Evolutionary conservation across 106 monocot species (phyloP), one percentile per base, ranked within the genome.

Genomic region (Iris macrosiphon): DNA sequence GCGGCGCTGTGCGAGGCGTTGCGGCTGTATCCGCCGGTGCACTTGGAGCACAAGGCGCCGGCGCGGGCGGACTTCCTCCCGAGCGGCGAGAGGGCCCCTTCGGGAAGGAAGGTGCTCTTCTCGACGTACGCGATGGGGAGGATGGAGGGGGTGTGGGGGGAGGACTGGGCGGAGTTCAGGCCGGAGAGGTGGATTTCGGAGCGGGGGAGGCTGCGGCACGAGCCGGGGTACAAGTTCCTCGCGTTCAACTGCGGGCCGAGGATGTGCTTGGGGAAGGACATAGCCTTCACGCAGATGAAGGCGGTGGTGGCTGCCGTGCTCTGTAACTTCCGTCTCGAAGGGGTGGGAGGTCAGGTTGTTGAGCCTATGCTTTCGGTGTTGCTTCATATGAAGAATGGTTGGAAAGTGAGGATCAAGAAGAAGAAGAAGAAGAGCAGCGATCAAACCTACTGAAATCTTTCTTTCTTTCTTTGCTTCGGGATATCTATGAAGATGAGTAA

Each of bases 371-470:
- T 55, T n/a, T 88, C 88, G 37, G 67, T 83, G 12, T 60, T 88
- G 8, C 72, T 88, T 20, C 79, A 79, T 7, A 87, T 89, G 79
- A 79, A 75, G 60, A 63, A 83, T 42, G 88, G 88, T 6, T 23
- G 79, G n/a, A 66, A 35, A 66, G 75, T 67, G 23, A 83, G 53
- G 42, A 49, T 77, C 17, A 79, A 46, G 62, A 76, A 51, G 22
- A 79, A 33, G 55, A 83, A n/a, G n/a, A n/a, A n/a, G n/a, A n/a
- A n/a, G n/a, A n/a, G n/a, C n/a, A n/a, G n/a, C n/a, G n/a, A n/a
- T n/a, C n/a, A n/a, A n/a, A n/a, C n/a, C n/a, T n/a, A n/a, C n/a
- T n/a, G n/a, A n/a, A n/a, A n/a, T n/a, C n/a, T n/a, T n/a, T n/a
- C n/a, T n/a, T n/a, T n/a, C n/a, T n/a, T n/a, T n/a, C n/a, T n/a